These are phyloP conservation scores for Cyberlindnera sargentensis DNA, from an alignment of 805 yeast species.

Conservation along the genomic window DNA sequence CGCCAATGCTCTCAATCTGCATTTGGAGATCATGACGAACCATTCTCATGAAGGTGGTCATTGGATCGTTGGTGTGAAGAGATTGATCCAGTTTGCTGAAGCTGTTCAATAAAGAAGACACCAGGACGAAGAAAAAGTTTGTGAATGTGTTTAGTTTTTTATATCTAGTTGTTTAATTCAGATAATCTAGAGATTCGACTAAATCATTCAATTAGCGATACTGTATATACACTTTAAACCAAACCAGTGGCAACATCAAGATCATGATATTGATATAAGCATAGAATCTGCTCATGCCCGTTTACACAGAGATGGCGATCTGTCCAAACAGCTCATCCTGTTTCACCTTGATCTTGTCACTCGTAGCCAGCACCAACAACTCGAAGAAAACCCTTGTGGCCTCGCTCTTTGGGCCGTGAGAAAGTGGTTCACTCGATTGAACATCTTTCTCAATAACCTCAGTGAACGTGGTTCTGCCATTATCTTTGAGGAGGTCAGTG, in stretches of 20 bases:
- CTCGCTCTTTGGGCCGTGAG: constrained; percentile 40
- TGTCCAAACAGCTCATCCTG: constrained; percentile 58
- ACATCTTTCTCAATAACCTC: constrained; percentile 31
- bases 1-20: constrained; percentile 48
- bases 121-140: not conserved
- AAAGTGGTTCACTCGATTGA: constrained; percentile 22
- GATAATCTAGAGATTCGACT: too few relatives aligned
- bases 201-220: too few relatives aligned
- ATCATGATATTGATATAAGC: not conserved
- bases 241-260: not conserved
- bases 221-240: too few relatives aligned
- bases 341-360: constrained; percentile 56
- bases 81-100: constrained; percentile 72
- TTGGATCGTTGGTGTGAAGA: constrained; percentile 90
- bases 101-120: constrained; percentile 5
- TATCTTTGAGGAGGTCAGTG: constrained; percentile 1
- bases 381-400: constrained; percentile 78
- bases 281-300: not conserved
- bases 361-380: constrained; percentile 71
- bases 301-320: constrained; percentile 26
- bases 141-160: not conserved
- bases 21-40: constrained; percentile 53
- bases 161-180: not conserved
- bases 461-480: constrained; percentile 25
- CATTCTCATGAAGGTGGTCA: constrained; percentile 72